Conservation (phyloP, 2,329 filamentous ascomycete genomes). For the Monosporascus sp. region DNA sequence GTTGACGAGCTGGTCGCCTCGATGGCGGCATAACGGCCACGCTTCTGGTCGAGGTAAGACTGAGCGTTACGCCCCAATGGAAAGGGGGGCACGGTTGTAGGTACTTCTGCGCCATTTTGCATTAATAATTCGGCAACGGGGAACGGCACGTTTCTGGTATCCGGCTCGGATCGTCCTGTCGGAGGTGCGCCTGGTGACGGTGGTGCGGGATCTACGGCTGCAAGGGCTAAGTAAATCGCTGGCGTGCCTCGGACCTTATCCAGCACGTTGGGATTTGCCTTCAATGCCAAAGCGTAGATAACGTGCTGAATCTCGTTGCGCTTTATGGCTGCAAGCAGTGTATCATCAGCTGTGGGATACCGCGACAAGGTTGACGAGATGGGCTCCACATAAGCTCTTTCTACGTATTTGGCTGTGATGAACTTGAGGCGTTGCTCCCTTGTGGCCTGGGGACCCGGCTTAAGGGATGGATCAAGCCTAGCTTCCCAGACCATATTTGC, state of each 20-base stretch:
- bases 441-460: slow-evolving; percentile 71
- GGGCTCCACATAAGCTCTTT: slow-evolving; percentile 73
- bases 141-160: slow-evolving; percentile 63
- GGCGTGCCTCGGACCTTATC: slow-evolving; percentile 87
- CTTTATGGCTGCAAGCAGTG: slow-evolving; percentile 86
- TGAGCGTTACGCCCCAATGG: slow-evolving; percentile 76
- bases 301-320: slow-evolving; percentile 93
- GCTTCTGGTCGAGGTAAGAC: slow-evolving; percentile 78
- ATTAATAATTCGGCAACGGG: slow-evolving; percentile 85
- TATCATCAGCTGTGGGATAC: slow-evolving; percentile 77
- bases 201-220: slow-evolving; percentile 83
- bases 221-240: slow-evolving; percentile 83
- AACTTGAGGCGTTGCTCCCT: slow-evolving; percentile 90
- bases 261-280: slow-evolving; percentile 78
- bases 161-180: slow-evolving; percentile 32
- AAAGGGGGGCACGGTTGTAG: slow-evolving; percentile 68
- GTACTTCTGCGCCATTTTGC: slow-evolving; percentile 91
- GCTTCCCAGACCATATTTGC: slow-evolving; percentile 98
- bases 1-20: slow-evolving; percentile 42
- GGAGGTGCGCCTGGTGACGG: slow-evolving; percentile 50
- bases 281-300: slow-evolving; percentile 80
- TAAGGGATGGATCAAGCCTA: slow-evolving; percentile 65
- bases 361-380: slow-evolving; percentile 70
- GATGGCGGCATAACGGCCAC: slow-evolving; percentile 41
- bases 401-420: slow-evolving; percentile 92